phyloP scores from a whole-genome alignment of 495 filamentous ascomycete genomes.

The Rhypophila decipiens region DNA sequence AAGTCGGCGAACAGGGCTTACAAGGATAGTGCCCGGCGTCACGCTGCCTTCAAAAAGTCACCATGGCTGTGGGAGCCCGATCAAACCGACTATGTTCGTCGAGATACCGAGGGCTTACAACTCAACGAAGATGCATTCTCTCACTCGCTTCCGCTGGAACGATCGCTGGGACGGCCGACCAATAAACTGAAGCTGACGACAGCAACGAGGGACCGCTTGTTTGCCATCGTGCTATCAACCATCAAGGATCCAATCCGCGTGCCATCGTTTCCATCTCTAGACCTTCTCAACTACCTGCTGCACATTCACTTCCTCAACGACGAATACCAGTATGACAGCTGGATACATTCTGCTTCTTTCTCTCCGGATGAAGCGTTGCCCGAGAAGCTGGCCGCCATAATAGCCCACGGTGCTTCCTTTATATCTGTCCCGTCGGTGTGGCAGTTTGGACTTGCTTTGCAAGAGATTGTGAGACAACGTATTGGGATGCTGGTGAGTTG shows the following conservation, averaged over 20 bases:
- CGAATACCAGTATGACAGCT: slow-evolving; percentile 15
- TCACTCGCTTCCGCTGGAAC: not conserved
- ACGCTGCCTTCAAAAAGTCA: slow-evolving; percentile 18
- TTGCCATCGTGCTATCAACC: slow-evolving; percentile 13
- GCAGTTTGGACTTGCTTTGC: slow-evolving; percentile 52
- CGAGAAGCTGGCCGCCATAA: slow-evolving; percentile 43
- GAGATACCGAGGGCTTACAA: slow-evolving; percentile 10
- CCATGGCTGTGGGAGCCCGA: slow-evolving; percentile 20
- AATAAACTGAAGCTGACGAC: slow-evolving; percentile 13
- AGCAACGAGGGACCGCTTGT: slow-evolving; percentile 11
- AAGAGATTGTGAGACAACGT: slow-evolving; percentile 46
- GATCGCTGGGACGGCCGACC: not conserved
- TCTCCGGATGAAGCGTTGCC: slow-evolving; percentile 21
- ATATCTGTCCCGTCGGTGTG: slow-evolving; percentile 44
- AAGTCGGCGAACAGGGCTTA: not conserved
- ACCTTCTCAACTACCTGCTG: slow-evolving; percentile 18
- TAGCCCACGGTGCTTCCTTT: slow-evolving; percentile 45
- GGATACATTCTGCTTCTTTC: slow-evolving; percentile 15
- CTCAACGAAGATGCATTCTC: slow-evolving; percentile 9
- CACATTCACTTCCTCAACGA: slow-evolving; percentile 15
- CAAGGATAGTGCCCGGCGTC: slow-evolving; percentile 9
- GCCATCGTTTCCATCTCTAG: slow-evolving; percentile 16
- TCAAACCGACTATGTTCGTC: slow-evolving; percentile 14
- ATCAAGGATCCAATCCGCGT: slow-evolving; percentile 4
- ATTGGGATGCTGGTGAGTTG: slow-evolving; percentile 29